Evolutionary conservation across 1,284 basidiomycete species (phyloP).

Genomic region (Ustilago cynodontis): DNA sequence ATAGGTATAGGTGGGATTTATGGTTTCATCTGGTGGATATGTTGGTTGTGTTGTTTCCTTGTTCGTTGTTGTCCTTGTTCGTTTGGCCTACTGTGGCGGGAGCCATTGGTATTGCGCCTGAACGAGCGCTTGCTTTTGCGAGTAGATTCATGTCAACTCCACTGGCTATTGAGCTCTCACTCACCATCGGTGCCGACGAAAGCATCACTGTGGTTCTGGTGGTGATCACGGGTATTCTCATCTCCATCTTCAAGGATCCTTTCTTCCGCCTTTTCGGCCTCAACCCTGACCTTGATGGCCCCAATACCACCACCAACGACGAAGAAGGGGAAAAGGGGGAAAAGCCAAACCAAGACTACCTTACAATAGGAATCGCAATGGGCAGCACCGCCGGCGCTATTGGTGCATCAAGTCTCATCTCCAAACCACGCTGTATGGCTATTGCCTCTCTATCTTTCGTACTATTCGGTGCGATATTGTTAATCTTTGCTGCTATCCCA

Average conservation of each 20-base stretch:
- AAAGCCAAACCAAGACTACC: constrained; percentile 30
- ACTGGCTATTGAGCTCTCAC: constrained; percentile 59
- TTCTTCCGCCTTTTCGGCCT: constrained; percentile 56
- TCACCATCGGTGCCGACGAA: constrained; percentile 59
- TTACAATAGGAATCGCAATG: constrained; percentile 60
- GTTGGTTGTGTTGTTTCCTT: constrained; percentile 51
- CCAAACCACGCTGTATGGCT: constrained; percentile 57
- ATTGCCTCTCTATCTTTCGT: constrained; percentile 57
- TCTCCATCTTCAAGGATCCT: constrained; percentile 59
- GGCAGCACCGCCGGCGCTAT: constrained; percentile 62
- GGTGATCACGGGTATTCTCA: constrained; percentile 62
- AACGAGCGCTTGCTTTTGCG: constrained; percentile 52
- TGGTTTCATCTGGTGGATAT: constrained; percentile 46
- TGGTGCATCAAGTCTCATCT: constrained; percentile 55
- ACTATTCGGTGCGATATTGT: constrained; percentile 58
- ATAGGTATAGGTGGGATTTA: constrained; percentile 59
- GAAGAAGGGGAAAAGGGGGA: not conserved
- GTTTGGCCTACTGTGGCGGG: constrained; percentile 53
- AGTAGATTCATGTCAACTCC: constrained; percentile 62
- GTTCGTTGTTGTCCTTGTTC: constrained; percentile 51
- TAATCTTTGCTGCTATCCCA: constrained; percentile 58
- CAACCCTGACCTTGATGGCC: constrained; percentile 22
- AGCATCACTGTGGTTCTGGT: constrained; percentile 61
- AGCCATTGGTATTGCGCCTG: constrained; percentile 46
- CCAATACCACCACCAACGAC: not conserved